Percentiles rank a stretch among this genome's conserved stretches.
phyloP scores from a whole-genome alignment of 2,329 filamentous ascomycete species.

The Neonectria ditissima region DNA sequence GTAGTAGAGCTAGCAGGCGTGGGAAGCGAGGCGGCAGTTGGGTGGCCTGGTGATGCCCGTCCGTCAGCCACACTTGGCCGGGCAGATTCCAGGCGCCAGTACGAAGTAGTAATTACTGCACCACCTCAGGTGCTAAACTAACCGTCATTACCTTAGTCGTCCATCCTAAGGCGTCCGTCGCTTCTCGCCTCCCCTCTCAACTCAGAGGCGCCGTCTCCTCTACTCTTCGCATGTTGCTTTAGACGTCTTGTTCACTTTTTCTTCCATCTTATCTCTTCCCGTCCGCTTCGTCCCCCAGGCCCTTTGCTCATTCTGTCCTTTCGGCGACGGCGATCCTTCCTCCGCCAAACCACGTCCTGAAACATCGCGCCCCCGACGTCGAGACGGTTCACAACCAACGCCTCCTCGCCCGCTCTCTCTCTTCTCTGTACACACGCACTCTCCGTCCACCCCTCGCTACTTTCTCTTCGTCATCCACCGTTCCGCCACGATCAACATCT shows the following conservation, averaged over 20 bases:
- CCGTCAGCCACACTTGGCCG: constrained; percentile 19
- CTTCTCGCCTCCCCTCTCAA: not conserved
- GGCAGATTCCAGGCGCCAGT: constrained; percentile 12
- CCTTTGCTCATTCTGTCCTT: constrained; percentile 6
- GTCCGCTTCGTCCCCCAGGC: not conserved
- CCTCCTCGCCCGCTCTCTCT: constrained; percentile 3
- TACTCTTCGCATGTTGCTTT: constrained; percentile 5
- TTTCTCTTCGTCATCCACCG: not conserved
- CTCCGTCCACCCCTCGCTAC: not conserved
- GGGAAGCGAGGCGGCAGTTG: not conserved
- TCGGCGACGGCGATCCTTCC: constrained; percentile 23
- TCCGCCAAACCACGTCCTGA: constrained; percentile 17
- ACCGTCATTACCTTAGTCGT: constrained; percentile 7
- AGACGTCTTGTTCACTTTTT: not conserved
- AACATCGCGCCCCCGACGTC: constrained; percentile 15
- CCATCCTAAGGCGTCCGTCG: constrained; percentile 8
- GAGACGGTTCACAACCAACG: constrained; percentile 10
- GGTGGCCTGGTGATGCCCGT: constrained; percentile 18
- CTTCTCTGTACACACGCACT: not conserved
- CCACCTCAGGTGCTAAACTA: not conserved
- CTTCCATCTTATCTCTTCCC: not conserved
- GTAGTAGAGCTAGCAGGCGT: not conserved
- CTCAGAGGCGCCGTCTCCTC: not conserved
- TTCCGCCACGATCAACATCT: not conserved
- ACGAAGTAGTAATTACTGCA: not conserved